These are phyloP conservation scores for Pseudogymnoascus sp. DNA, from an alignment of 2,329 filamentous ascomycete species.

Conservation along the genomic window DNA sequence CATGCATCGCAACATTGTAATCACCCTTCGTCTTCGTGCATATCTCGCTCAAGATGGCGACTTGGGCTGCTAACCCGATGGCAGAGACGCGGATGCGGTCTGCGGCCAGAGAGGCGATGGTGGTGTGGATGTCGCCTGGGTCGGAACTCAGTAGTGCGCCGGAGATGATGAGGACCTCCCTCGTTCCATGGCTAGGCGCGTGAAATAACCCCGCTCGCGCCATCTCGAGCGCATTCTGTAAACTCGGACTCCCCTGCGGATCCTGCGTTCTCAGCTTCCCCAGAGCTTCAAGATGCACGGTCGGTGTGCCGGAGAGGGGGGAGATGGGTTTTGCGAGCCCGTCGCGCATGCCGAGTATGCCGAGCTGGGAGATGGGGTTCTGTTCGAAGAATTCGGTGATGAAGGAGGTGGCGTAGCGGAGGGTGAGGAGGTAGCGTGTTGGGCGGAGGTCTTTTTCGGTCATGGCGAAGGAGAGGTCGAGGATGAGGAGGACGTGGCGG, in stretches of 20 bases:
- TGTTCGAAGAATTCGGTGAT: conserved; percentile 95
- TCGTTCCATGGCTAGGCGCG: conserved; percentile 83
- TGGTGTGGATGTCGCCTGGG: conserved; percentile 90
- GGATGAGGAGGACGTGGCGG: conserved; percentile 81
- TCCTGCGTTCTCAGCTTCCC: conserved; percentile 57
- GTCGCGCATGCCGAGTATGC: conserved; percentile 86
- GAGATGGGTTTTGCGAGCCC: conserved; percentile 79
- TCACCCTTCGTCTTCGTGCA: conserved; percentile 85
- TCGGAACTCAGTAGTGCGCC: conserved; percentile 86
- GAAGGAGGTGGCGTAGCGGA: conserved; percentile 79
- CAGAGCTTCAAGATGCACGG: conserved; percentile 74
- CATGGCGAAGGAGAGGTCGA: conserved; percentile 94
- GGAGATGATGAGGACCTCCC: conserved; percentile 86
- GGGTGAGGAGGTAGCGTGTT: conserved; percentile 71
- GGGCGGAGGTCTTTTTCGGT: conserved; percentile 88
- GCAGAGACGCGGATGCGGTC: conserved; percentile 84
- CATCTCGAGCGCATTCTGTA: conserved; percentile 97
- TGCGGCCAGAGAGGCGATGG: conserved; percentile 66
- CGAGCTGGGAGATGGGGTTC: conserved; percentile 94
- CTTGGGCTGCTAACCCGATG: conserved; percentile 82
- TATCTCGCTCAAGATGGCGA: conserved; percentile 86
- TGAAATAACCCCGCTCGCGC: conserved; percentile 86
- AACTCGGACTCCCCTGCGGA: conserved; percentile 64
- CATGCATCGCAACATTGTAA: conserved; percentile 81
- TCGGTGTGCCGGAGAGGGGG: conserved; percentile 85